phyloP scores from a whole-genome alignment of 805 yeast genomes.

The Nakazawaea anatomiae region DNA sequence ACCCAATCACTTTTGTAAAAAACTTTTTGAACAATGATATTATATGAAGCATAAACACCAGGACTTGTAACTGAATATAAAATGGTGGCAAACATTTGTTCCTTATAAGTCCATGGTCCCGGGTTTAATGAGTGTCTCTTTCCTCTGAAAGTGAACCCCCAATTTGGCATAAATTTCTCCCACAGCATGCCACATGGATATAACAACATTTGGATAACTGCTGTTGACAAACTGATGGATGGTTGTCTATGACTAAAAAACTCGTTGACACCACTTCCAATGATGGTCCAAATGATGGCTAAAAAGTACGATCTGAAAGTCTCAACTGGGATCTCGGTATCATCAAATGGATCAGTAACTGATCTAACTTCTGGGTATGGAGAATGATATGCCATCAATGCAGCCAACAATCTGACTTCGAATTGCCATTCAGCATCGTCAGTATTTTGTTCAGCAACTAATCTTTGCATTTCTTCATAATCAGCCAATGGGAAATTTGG shows the following conservation, averaged over 20 bases:
- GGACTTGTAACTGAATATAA: not conserved
- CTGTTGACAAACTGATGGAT: not conserved
- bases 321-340: conserved; percentile 41
- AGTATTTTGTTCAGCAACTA: conserved; percentile 11
- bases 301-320: conserved; percentile 18
- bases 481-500: conserved; percentile 24
- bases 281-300: not conserved
- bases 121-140: not conserved
- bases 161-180: not conserved
- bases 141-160: not conserved
- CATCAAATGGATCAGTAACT: conserved; percentile 48
- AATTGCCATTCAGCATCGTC: conserved; percentile 11
- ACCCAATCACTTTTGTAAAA: not conserved
- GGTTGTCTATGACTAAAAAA: not conserved
- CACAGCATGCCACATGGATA: not conserved
- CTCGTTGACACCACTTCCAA: not conserved
- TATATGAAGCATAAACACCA: not conserved
- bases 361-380: conserved; percentile 69
- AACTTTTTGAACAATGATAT: not conserved
- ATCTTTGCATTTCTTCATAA: conserved; percentile 15
- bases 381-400: conserved; percentile 34
- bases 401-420: conserved; percentile 26
- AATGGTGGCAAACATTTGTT: not conserved
- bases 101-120: not conserved
- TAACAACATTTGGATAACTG: not conserved